A percentile compares a stretch with the other conserved stretches of the same genome.
These are phyloP conservation scores for Pichia californica DNA, from an alignment of 805 yeast species.

Conservation along the genomic window DNA sequence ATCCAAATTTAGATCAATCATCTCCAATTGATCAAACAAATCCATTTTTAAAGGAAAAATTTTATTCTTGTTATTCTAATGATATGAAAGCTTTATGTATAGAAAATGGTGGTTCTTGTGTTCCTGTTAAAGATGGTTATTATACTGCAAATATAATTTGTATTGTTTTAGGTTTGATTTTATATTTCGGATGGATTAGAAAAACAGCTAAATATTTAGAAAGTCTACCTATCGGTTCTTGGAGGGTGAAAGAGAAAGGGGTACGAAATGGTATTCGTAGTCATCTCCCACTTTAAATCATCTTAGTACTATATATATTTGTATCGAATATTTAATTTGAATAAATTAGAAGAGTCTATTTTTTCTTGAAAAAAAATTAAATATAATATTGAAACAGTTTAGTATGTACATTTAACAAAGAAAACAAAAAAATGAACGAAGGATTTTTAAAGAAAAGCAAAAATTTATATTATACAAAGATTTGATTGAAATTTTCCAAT, in stretches of 20 bases:
- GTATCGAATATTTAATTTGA: too few relatives aligned
- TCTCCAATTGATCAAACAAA: conserved; percentile 10
- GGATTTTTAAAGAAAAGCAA: too few relatives aligned
- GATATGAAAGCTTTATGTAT: conserved; percentile 44
- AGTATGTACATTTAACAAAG: too few relatives aligned
- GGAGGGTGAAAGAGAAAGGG: conserved; percentile 49
- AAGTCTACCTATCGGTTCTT: conserved; percentile 61
- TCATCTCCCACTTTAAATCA: conserved; percentile 8
- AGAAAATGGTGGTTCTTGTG: conserved; percentile 49
- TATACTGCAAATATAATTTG: conserved; percentile 72
- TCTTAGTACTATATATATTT: too few relatives aligned
- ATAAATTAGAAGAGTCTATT: too few relatives aligned
- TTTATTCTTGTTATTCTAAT: conserved; percentile 26
- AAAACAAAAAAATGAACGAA: background rate
- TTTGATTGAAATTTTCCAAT: conserved; percentile 24
- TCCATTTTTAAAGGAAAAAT: conserved; percentile 21
- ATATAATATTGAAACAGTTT: background rate
- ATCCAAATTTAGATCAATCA: conserved; percentile 8
- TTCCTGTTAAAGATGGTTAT: conserved; percentile 69
- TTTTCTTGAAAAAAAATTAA: too few relatives aligned
- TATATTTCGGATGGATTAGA: conserved; percentile 63
- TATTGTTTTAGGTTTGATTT: conserved; percentile 53
- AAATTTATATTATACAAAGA: conserved; percentile 13
- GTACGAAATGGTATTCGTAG: conserved; percentile 8
- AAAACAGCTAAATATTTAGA: conserved; percentile 60